phyloP scores from a whole-genome alignment of 2,329 filamentous ascomycete species.

The Zymoseptoria ardabiliae region DNA sequence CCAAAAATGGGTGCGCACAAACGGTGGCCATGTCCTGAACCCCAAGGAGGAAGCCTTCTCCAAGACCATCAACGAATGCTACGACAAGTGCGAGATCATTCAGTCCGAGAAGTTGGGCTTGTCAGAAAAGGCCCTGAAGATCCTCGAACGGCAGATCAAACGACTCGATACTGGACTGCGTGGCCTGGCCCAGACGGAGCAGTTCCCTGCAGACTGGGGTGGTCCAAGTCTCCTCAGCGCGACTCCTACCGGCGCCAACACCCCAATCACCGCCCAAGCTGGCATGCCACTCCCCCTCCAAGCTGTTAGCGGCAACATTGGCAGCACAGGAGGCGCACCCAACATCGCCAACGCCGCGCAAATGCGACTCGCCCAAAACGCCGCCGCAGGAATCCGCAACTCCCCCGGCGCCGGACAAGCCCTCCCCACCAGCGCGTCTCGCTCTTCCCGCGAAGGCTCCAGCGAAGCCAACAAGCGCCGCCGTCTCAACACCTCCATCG shows the following conservation, averaged over 20 bases:
- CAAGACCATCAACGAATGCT: conserved; percentile 60
- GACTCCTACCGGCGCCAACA: conserved; percentile 41
- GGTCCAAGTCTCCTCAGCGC: conserved; percentile 32
- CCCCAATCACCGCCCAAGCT: conserved; percentile 13
- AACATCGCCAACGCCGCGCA: conserved; percentile 47
- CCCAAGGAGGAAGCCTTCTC: conserved; percentile 66
- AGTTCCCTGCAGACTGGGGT: conserved; percentile 49
- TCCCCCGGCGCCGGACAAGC: conserved; percentile 13
- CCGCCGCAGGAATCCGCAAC: conserved; percentile 14
- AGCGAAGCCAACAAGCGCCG: conserved; percentile 50
- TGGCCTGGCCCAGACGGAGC: conserved; percentile 51
- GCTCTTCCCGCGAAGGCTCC: conserved; percentile 31
- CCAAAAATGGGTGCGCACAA: conserved; percentile 72
- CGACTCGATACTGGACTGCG: conserved; percentile 55
- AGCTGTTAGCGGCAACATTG: conserved; percentile 49
- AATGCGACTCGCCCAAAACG: conserved; percentile 34
- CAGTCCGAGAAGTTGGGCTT: conserved; percentile 69
- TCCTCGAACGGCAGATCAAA: conserved; percentile 59
- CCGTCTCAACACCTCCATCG: conserved; percentile 47
- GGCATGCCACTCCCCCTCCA: conserved; percentile 48
- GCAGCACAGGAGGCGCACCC: conserved; percentile 39
- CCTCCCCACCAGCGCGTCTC: conserved; percentile 18
- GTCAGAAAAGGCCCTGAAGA: conserved; percentile 55
- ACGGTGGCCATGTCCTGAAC: conserved; percentile 66
- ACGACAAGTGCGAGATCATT: conserved; percentile 59